phyloP scores from a whole-genome alignment of 208 protist genomes.

The Trypanosoma vivax region DNA sequence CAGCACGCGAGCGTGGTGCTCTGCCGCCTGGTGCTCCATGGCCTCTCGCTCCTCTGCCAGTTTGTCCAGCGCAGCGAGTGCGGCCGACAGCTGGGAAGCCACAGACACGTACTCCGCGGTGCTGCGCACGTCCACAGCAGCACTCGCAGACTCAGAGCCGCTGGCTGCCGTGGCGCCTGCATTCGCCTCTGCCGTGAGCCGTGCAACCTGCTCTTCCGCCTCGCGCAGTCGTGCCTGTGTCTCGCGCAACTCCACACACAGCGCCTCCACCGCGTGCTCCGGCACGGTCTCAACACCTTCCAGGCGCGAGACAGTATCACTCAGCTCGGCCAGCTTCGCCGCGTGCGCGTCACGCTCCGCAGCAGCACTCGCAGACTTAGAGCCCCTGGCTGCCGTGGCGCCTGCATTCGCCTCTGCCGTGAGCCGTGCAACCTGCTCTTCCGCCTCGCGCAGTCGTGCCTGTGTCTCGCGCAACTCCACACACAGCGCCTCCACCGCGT shows the following conservation, averaged over 20 bases:
- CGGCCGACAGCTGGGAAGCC: neutral
- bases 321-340: constrained; percentile 8
- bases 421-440: constrained; percentile 8
- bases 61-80: constrained; percentile 2
- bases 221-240: constrained; percentile 15
- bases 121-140: neutral
- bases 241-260: constrained; percentile 6
- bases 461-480: too few species aligned
- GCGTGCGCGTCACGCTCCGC: constrained; percentile 6
- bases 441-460: too few species aligned
- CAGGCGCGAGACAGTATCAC: neutral
- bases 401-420: constrained; percentile 9
- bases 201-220: constrained; percentile 6
- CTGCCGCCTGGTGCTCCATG: neutral
- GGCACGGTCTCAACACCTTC: neutral
- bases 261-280: constrained; percentile 13
- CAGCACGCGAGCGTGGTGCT: neutral
- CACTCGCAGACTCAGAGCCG: neutral
- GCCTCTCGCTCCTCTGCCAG: neutral
- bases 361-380: neutral
- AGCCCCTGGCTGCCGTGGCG: neutral
- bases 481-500: too few species aligned
- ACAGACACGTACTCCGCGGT: too few species aligned
- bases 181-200: constrained; percentile 18
- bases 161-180: neutral